Percentiles rank a stretch among this genome's conserved stretches.
These are phyloP conservation scores for Blastobotrys buckinghamii DNA, from an alignment of 1,139 yeast species.

Conservation along the genomic window DNA sequence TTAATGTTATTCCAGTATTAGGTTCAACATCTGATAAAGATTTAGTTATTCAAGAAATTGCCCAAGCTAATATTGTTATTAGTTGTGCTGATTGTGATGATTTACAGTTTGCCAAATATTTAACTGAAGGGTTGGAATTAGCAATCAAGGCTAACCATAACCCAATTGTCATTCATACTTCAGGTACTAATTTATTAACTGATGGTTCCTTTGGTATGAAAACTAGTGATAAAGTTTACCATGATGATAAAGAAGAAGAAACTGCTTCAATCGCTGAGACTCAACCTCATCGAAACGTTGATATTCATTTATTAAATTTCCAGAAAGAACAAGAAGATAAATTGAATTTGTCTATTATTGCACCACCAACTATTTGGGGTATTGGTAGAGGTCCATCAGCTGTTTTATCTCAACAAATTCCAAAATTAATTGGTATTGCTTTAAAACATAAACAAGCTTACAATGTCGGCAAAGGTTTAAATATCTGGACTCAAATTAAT, in stretches of 20 bases:
- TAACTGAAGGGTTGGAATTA: slow-evolving; percentile 19
- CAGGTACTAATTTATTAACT: slow-evolving; percentile 36
- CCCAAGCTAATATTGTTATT: slow-evolving; percentile 32
- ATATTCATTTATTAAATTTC: slow-evolving; percentile 24
- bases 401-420: slow-evolving; percentile 35
- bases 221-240: slow-evolving; percentile 29
- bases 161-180: slow-evolving; percentile 38
- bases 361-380: slow-evolving; percentile 31
- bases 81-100: slow-evolving; percentile 40
- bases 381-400: slow-evolving; percentile 37
- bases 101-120: slow-evolving; percentile 32
- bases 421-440: slow-evolving; percentile 28
- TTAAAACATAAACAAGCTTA: slow-evolving; percentile 31
- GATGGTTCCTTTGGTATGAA: slow-evolving; percentile 30
- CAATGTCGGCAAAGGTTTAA: slow-evolving; percentile 34
- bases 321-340: slow-evolving; percentile 11
- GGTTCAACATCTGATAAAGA: slow-evolving; percentile 30
- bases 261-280: slow-evolving; percentile 31
- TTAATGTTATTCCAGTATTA: slow-evolving; percentile 20
- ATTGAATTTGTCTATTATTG: slow-evolving; percentile 18
- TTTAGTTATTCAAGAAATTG: slow-evolving; percentile 26
- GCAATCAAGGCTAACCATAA: slow-evolving; percentile 22
- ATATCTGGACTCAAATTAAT: slow-evolving; percentile 39
- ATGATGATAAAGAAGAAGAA: slow-evolving; percentile 33
- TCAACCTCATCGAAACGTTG: slow-evolving; percentile 40